Evolutionary conservation across 2,329 filamentous ascomycete species (phyloP).

Genomic region (Microascus cirrosus): DNA sequence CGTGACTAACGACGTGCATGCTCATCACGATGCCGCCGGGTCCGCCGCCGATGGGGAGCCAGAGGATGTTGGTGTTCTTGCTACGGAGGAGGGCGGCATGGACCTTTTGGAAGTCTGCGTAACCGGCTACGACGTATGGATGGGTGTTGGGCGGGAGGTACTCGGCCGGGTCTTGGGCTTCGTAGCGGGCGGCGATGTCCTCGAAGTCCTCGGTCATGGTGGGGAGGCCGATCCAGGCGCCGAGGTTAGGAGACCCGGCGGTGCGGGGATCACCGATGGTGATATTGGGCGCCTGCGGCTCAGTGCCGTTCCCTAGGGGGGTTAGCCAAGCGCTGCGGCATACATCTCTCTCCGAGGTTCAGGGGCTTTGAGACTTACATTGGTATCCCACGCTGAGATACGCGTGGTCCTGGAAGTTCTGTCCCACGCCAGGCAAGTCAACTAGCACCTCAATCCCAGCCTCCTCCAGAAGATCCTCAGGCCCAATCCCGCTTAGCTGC

Average conservation of each 20-base stretch:
- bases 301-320: constrained; percentile 1
- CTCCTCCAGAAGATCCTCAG: constrained; percentile 18
- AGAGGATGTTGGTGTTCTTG: constrained; percentile 11
- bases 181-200: constrained; percentile 9
- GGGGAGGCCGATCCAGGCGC: constrained; percentile 12
- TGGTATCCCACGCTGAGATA: constrained; percentile 13
- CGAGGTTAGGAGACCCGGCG: constrained; percentile 9
- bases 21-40: constrained; percentile 6
- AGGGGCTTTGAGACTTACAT: constrained; percentile 6
- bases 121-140: constrained; percentile 11
- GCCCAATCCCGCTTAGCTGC: constrained; percentile 31
- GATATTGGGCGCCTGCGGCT: constrained; percentile 1
- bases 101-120: constrained; percentile 11
- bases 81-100: constrained; percentile 9
- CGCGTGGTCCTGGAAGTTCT: constrained; percentile 26
- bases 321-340: background rate
- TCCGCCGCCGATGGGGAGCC: constrained; percentile 2
- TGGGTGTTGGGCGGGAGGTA: constrained; percentile 9
- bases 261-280: constrained; percentile 2
- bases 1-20: constrained; percentile 12
- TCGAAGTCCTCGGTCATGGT: constrained; percentile 11
- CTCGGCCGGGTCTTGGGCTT: constrained; percentile 12
- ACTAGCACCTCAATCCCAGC: constrained; percentile 23
- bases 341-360: no score
- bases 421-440: constrained; percentile 31